phyloP scores from a whole-genome alignment of 2,329 filamentous ascomycete species.

The Albophoma yamanashiensis region DNA sequence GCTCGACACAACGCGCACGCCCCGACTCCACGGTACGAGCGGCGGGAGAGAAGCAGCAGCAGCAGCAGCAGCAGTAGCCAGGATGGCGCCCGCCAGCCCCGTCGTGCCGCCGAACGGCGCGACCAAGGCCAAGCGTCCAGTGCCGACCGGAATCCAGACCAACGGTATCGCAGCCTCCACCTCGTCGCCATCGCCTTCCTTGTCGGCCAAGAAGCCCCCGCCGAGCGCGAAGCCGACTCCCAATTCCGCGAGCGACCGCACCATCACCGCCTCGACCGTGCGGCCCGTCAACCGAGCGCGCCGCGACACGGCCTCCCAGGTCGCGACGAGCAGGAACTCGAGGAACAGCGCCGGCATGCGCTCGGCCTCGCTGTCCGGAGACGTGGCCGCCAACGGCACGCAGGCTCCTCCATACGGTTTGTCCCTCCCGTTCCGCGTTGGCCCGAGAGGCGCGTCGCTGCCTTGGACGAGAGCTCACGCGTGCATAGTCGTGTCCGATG shows the following conservation, averaged over 20 bases:
- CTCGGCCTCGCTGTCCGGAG: slow-evolving; percentile 36
- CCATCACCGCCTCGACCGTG: slow-evolving; percentile 27
- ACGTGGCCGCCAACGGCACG: slow-evolving; percentile 23
- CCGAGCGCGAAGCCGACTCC: slow-evolving; percentile 28
- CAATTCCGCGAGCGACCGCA: slow-evolving; percentile 22
- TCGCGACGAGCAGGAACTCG: slow-evolving; percentile 31
- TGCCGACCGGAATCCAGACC: slow-evolving; percentile 54
- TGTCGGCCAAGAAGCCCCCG: slow-evolving; percentile 44
- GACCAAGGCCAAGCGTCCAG: slow-evolving; percentile 58
- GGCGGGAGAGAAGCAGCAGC: slow-evolving; percentile 5
- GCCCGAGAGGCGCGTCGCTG: background rate
- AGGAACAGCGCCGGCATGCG: slow-evolving; percentile 40
- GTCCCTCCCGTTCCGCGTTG: background rate
- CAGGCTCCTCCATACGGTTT: slow-evolving; percentile 45
- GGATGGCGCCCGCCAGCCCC: slow-evolving; percentile 43
- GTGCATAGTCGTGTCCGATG: slow-evolving; percentile 54
- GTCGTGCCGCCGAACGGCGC: slow-evolving; percentile 30
- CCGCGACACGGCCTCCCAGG: slow-evolving; percentile 40
- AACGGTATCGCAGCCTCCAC: slow-evolving; percentile 49
- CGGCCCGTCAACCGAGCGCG: slow-evolving; percentile 47
- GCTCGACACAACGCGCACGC: slow-evolving; percentile 1
- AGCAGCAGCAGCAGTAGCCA: slow-evolving; percentile 7
- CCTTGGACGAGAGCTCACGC: background rate
- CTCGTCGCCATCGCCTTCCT: slow-evolving; percentile 48
- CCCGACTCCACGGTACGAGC: slow-evolving; percentile 4